Conservation (phyloP, 2,329 filamentous ascomycete genomes). For the Boeremia exigua region DNA sequence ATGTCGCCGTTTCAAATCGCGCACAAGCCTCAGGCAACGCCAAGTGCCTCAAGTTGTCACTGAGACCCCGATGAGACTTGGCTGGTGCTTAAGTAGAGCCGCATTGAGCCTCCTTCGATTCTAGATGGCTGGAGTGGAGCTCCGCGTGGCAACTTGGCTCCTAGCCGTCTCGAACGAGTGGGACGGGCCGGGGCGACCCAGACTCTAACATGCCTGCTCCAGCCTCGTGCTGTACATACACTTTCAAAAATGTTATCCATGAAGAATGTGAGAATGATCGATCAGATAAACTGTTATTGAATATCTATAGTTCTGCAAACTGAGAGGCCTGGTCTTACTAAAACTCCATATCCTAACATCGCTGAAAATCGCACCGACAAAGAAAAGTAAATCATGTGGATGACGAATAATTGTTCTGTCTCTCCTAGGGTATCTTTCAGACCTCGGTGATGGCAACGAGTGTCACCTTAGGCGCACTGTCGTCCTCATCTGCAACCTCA, state of each 20-base stretch:
- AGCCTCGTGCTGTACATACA: not conserved
- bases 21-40: conserved; percentile 4
- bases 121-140: not conserved
- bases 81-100: conserved; percentile 20
- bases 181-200: conserved; percentile 9
- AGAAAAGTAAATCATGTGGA: conserved; percentile 2
- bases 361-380: conserved; percentile 10
- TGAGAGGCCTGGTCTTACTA: not conserved
- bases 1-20: conserved; percentile 7
- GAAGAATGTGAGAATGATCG: not conserved
- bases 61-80: conserved; percentile 33
- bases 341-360: conserved; percentile 9
- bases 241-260: too few relatives aligned
- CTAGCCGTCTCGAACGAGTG: not conserved
- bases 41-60: conserved; percentile 24
- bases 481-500: conserved; percentile 40
- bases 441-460: conserved; percentile 50
- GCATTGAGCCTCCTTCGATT: not conserved
- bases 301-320: not conserved
- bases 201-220: not conserved
- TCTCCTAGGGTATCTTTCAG: conserved; percentile 21
- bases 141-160: conserved; percentile 4
- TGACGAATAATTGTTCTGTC: not conserved
- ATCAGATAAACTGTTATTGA: conserved; percentile 7
- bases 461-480: conserved; percentile 47